Conservation (phyloP, 2,329 filamentous ascomycete genomes). For the Colletotrichum magnum region DNA sequence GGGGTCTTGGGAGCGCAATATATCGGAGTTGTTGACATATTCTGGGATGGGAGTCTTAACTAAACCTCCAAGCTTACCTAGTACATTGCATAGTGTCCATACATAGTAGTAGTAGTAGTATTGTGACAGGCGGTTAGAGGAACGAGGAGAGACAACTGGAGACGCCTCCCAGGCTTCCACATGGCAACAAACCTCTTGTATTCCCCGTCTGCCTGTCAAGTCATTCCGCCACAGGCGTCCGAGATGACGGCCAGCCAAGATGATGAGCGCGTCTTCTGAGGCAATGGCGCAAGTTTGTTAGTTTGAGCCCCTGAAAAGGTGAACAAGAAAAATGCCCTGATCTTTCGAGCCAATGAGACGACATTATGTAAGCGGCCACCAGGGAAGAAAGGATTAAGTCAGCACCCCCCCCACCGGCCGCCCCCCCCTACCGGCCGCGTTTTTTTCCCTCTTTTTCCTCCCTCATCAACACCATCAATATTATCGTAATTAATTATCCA, state of each 20-base stretch:
- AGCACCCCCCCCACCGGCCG: too few relatives aligned
- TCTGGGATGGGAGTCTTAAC: constrained; percentile 12
- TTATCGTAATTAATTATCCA: too few relatives aligned
- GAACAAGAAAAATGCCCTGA: not conserved
- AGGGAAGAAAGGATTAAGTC: constrained; percentile 3
- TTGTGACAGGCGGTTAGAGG: not conserved
- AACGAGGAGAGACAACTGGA: not conserved
- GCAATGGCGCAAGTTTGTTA: constrained; percentile 8
- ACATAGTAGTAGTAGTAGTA: too few relatives aligned
- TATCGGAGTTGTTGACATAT: not conserved
- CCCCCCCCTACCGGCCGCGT: too few relatives aligned
- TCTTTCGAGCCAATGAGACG: too few relatives aligned
- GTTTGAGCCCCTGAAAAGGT: constrained; percentile 18
- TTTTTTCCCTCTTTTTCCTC: too few relatives aligned
- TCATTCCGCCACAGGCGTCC: not conserved
- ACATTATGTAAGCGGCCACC: too few relatives aligned
- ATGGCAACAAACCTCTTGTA: not conserved
- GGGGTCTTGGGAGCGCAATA: not conserved
- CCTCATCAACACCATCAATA: too few relatives aligned
- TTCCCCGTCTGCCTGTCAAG: not conserved
- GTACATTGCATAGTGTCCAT: too few relatives aligned
- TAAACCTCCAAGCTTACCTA: not conserved
- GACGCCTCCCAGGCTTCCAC: not conserved
- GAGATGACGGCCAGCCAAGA: not conserved
- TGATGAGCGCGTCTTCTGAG: constrained; percentile 17